phyloP scores from a whole-genome alignment of 495 filamentous ascomycete species.

The Trichoderma virens region DNA sequence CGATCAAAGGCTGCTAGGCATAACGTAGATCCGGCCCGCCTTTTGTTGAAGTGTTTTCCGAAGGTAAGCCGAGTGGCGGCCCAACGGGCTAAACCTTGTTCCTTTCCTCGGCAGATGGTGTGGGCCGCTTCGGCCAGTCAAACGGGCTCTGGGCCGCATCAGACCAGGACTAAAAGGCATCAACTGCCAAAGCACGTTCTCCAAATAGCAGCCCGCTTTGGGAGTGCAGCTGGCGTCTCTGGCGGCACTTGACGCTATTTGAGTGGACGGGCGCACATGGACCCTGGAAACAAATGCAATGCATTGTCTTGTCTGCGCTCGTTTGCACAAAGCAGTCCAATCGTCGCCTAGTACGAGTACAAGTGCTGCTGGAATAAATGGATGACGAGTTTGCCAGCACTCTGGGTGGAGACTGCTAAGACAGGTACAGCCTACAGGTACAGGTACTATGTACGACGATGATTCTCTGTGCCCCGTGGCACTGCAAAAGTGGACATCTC shows the following conservation, averaged over 20 bases:
- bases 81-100: slow-evolving; percentile 1
- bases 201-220: background rate
- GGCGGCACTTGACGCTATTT: no score
- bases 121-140: background rate
- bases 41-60: background rate
- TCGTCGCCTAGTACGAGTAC: background rate
- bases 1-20: no score
- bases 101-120: background rate
- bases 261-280: no score
- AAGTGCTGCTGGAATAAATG: background rate
- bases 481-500: no score
- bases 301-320: background rate
- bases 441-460: no score
- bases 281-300: background rate
- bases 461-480: no score
- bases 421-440: no score
- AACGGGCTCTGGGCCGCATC: background rate
- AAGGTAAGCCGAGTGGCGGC: slow-evolving; percentile 2
- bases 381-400: slow-evolving; percentile 1
- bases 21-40: background rate
- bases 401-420: background rate
- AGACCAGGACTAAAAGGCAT: background rate
- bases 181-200: background rate
- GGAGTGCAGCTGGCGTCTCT: background rate
- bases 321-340: background rate